Evolutionary conservation across 2,329 filamentous ascomycete species (phyloP).

Genomic region (Cordyceps cicadae): DNA sequence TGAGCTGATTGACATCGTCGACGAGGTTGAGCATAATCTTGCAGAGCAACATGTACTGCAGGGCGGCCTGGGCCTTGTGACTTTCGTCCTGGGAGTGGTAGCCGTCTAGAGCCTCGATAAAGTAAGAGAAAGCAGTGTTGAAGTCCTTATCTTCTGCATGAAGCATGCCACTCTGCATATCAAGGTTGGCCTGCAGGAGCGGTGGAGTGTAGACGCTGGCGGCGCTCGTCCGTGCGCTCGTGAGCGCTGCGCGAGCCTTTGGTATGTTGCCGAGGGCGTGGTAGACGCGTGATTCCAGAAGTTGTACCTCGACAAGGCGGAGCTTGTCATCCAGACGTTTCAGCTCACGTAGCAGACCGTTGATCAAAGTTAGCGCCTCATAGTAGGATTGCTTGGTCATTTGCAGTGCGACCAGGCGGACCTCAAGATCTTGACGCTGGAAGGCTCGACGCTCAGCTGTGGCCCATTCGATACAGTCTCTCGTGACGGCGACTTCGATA

Average conservation of each 20-base stretch:
- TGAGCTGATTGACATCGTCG: constrained; percentile 90
- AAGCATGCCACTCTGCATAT: constrained; percentile 99
- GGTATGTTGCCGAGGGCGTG: constrained; percentile 94
- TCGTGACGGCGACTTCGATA: constrained; percentile 88
- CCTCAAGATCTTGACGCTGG: constrained; percentile 96
- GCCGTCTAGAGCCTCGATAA: constrained; percentile 96
- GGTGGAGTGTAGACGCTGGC: constrained; percentile 97
- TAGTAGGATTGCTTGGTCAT: constrained; percentile 98
- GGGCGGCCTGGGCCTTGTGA: constrained; percentile 82
- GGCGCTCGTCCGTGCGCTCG: constrained; percentile 86
- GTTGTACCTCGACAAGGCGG: constrained; percentile 92
- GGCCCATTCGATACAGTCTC: constrained; percentile 99
- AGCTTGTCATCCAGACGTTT: constrained; percentile 98
- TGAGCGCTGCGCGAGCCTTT: constrained; percentile 90
- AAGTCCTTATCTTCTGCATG: constrained; percentile 99
- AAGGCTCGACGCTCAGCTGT: constrained; percentile 90
- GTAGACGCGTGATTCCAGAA: constrained; percentile 94
- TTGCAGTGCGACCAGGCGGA: constrained; percentile 83
- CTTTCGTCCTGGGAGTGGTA: constrained; percentile 90
- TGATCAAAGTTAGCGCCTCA: constrained; percentile 93
- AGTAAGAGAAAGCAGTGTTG: constrained; percentile 97
- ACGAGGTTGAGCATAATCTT: constrained; percentile 99
- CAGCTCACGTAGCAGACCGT: constrained; percentile 87
- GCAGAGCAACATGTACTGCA: constrained; percentile 99
- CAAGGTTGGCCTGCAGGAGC: constrained; percentile 85